Evolutionary conservation across 495 filamentous ascomycete genomes (phyloP).

Genomic region (Bacidia rubella): DNA sequence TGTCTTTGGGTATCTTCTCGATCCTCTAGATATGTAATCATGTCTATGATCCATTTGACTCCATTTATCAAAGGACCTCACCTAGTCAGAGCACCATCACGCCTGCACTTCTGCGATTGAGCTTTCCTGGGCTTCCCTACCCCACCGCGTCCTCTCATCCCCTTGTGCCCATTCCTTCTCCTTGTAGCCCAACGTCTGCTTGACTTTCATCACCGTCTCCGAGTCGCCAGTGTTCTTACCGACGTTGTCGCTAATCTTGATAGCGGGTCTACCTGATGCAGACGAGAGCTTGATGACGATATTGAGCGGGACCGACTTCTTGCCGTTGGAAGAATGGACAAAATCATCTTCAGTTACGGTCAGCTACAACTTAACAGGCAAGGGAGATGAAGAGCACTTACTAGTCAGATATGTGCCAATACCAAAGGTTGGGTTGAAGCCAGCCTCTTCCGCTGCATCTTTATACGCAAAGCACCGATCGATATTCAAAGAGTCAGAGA

Average conservation of each 20-base stretch:
- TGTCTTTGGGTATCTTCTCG: no score
- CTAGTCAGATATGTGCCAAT: constrained; percentile 92
- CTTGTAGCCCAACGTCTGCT: constrained; percentile 68
- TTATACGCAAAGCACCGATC: constrained; percentile 87
- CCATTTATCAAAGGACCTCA: no score
- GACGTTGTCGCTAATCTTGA: constrained; percentile 95
- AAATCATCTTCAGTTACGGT: constrained; percentile 58
- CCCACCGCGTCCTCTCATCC: constrained; percentile 76
- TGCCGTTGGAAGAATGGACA: constrained; percentile 44
- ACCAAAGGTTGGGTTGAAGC: constrained; percentile 76
- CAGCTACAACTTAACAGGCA: constrained; percentile 1
- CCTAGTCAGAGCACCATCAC: no score
- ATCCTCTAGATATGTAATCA: no score
- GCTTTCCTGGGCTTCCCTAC: constrained; percentile 17
- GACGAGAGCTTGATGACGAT: constrained; percentile 94
- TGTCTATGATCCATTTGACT: no score
- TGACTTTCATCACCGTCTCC: constrained; percentile 65
- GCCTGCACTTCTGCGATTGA: neutral
- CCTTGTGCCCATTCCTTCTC: constrained; percentile 74
- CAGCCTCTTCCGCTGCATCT: constrained; percentile 58
- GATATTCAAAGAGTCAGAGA: constrained; percentile 88
- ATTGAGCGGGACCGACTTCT: constrained; percentile 87
- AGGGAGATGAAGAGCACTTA: constrained; percentile 22
- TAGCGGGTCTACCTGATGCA: constrained; percentile 64
- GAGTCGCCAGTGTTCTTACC: constrained; percentile 92